phyloP scores from a whole-genome alignment of 2,329 filamentous ascomycete genomes.

The Aspergillus calidoustus region DNA sequence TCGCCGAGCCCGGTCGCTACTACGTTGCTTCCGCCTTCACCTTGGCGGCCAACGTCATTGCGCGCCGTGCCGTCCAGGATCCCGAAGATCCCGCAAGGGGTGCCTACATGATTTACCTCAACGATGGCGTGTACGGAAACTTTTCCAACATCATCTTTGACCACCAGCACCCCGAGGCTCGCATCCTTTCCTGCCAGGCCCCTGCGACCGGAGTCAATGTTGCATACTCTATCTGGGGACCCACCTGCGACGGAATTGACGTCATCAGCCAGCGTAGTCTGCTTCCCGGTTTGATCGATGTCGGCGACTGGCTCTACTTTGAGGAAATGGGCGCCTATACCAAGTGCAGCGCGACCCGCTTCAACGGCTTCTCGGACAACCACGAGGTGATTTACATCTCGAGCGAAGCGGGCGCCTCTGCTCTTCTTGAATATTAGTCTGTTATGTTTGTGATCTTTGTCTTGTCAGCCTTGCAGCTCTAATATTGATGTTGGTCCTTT shows the following conservation, averaged over 20 bases:
- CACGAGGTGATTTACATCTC: constrained; percentile 95
- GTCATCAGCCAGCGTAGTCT: constrained; percentile 82
- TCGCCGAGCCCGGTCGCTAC: constrained; percentile 95
- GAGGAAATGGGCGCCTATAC: constrained; percentile 99
- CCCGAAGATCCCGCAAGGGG: constrained; percentile 52
- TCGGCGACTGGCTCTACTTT: constrained; percentile 98
- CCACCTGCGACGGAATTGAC: constrained; percentile 97
- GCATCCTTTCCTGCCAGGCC: constrained; percentile 69
- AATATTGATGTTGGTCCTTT: background rate
- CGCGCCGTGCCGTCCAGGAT: constrained; percentile 83
- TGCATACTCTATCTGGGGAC: constrained; percentile 97
- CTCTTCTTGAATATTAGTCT: constrained; percentile 62
- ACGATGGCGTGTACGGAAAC: constrained; percentile 97
- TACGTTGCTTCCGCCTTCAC: constrained; percentile 94
- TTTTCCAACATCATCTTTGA: constrained; percentile 99
- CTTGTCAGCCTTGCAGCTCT: background rate
- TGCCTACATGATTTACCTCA: constrained; percentile 96
- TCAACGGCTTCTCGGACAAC: constrained; percentile 93
- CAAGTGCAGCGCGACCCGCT: constrained; percentile 94
- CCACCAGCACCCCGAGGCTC: constrained; percentile 87
- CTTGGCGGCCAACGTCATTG: constrained; percentile 93
- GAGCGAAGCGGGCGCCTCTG: constrained; percentile 85
- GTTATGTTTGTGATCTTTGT: constrained; percentile 14
- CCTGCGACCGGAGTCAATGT: constrained; percentile 54
- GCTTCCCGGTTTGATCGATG: constrained; percentile 77